Conservation (phyloP, 2,329 filamentous ascomycete species). For the Penicillium olsonii region DNA sequence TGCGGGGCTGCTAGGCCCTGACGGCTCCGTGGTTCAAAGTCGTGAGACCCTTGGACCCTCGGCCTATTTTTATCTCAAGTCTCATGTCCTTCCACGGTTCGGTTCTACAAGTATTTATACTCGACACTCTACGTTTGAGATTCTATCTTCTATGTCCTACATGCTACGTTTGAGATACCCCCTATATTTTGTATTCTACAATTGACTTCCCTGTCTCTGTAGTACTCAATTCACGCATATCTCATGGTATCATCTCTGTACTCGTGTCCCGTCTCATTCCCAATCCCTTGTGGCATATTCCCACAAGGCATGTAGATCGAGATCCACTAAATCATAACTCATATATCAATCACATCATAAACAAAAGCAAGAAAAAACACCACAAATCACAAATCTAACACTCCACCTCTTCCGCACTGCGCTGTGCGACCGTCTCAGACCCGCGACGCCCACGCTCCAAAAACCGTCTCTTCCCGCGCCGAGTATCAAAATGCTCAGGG, state of each 20-base stretch:
- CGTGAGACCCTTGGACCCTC: background rate
- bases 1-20: too few relatives aligned
- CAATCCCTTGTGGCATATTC: slow-evolving; percentile 1
- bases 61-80: background rate
- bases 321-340: slow-evolving; percentile 2
- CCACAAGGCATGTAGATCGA: background rate
- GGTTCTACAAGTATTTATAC: too few relatives aligned
- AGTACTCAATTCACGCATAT: too few relatives aligned
- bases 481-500: slow-evolving; percentile 85
- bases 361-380: background rate
- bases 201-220: too few relatives aligned
- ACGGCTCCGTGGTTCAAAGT: too few relatives aligned
- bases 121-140: too few relatives aligned
- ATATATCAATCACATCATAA: background rate
- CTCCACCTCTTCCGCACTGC: slow-evolving; percentile 42
- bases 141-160: too few relatives aligned
- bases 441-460: slow-evolving; percentile 48
- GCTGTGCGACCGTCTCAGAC: slow-evolving; percentile 25
- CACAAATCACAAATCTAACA: slow-evolving; percentile 12
- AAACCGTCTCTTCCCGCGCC: slow-evolving; percentile 79
- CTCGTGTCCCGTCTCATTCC: background rate
- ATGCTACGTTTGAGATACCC: too few relatives aligned
- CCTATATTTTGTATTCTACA: too few relatives aligned
- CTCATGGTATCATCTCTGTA: slow-evolving; percentile 1
- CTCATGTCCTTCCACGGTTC: too few relatives aligned